A percentile compares a stretch with the other conserved stretches of the same genome.
Evolutionary conservation across 2,329 filamentous ascomycete genomes (phyloP).

Genomic region (Curvularia sp.): DNA sequence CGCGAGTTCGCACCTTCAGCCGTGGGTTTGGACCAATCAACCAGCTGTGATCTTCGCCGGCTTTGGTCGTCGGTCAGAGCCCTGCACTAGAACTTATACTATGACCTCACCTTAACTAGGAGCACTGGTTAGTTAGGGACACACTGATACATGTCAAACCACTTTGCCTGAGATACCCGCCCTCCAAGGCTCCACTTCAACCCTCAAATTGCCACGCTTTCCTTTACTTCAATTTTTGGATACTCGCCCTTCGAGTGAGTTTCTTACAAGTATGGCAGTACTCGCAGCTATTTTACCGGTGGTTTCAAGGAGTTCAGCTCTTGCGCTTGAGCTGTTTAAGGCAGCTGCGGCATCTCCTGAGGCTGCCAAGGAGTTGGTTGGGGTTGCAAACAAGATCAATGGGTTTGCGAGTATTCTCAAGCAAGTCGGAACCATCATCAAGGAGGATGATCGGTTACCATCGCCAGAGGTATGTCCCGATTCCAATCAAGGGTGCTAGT

Average conservation of each 20-base stretch:
- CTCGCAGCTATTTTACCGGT: conserved; percentile 46
- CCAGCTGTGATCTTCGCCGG: conserved; percentile 22
- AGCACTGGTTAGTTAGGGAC: conserved; percentile 21
- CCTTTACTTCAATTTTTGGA: conserved; percentile 5
- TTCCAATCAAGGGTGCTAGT: not conserved
- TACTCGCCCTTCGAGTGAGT: not conserved
- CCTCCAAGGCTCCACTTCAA: conserved; percentile 16
- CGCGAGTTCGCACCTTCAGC: conserved; percentile 23
- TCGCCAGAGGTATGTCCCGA: conserved; percentile 42
- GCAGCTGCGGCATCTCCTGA: conserved; percentile 34
- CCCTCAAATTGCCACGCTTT: conserved; percentile 11
- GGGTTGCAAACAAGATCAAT: conserved; percentile 45
- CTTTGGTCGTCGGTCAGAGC: conserved; percentile 34
- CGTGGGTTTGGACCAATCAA: conserved; percentile 30
- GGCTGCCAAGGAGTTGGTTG: conserved; percentile 37
- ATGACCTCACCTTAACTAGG: conserved; percentile 34
- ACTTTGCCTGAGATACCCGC: conserved; percentile 13
- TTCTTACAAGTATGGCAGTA: conserved; percentile 39
- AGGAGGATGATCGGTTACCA: conserved; percentile 48
- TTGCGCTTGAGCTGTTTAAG: conserved; percentile 46
- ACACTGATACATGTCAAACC: conserved; percentile 28
- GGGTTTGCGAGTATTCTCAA: conserved; percentile 47
- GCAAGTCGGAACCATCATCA: conserved; percentile 48
- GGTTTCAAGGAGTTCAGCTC: conserved; percentile 41
- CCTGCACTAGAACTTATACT: conserved; percentile 32